Conservation (phyloP, 2,329 filamentous ascomycete genomes). For the Colletotrichum chrysophilum region DNA sequence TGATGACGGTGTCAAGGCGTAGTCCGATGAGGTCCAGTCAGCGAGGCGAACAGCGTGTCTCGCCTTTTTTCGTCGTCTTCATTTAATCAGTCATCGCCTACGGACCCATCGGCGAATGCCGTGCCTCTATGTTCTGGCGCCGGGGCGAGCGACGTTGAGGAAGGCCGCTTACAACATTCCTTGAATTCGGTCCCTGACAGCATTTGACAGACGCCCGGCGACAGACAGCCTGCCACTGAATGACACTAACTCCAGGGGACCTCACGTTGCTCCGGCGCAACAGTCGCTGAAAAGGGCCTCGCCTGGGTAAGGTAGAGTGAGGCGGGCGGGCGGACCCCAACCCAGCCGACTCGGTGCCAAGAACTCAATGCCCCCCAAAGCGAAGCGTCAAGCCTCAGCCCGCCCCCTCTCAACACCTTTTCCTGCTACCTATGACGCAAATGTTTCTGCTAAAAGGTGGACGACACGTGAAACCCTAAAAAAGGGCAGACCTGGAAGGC, state of each 20-base stretch:
- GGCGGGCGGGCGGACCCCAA: neutral
- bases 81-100: neutral
- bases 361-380: neutral
- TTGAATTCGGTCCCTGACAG: neutral
- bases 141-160: neutral
- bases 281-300: neutral
- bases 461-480: slow-evolving; percentile 6
- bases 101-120: neutral
- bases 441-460: slow-evolving; percentile 12
- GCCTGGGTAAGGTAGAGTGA: neutral
- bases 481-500: neutral
- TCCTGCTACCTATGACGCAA: slow-evolving; percentile 8
- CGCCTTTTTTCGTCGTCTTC: neutral
- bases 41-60: neutral
- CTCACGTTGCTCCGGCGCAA: neutral
- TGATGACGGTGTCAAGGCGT: neutral
- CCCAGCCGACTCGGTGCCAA: neutral
- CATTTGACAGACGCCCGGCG: neutral
- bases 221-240: neutral
- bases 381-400: neutral
- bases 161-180: neutral
- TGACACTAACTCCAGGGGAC: neutral
- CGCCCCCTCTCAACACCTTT: neutral
- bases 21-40: neutral
- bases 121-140: neutral